phyloP scores from a whole-genome alignment of 2,329 filamentous ascomycete genomes.

The Fusarium ambrosium region DNA sequence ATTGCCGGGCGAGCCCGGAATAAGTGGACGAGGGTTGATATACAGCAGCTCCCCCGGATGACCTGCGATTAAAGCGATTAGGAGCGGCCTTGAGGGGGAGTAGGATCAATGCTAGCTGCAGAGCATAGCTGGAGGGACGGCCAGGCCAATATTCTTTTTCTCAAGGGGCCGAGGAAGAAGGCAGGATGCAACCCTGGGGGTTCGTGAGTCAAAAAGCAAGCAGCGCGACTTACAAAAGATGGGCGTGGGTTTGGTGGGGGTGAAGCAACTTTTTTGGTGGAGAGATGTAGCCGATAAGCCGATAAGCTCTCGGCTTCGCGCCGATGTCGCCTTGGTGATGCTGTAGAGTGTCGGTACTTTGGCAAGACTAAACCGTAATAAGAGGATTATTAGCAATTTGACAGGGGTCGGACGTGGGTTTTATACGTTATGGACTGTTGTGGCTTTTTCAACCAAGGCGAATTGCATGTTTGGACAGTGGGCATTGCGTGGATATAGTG shows the following conservation, averaged over 20 bases:
- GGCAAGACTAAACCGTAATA: not conserved
- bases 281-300: conserved; percentile 41
- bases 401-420: not conserved
- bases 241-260: conserved; percentile 27
- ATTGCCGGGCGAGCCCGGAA: conserved; percentile 16
- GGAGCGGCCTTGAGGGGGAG: conserved; percentile 37
- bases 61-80: conserved; percentile 27
- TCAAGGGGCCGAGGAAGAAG: not conserved
- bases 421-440: not conserved
- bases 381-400: not conserved
- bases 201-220: conserved; percentile 37
- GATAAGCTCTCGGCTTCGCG: conserved; percentile 42
- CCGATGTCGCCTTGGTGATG: conserved; percentile 41
- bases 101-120: conserved; percentile 37
- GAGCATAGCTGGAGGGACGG: conserved; percentile 33
- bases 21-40: conserved; percentile 20
- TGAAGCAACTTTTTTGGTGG: conserved; percentile 22
- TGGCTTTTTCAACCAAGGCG: not conserved
- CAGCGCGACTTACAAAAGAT: conserved; percentile 31
- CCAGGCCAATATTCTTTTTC: conserved; percentile 7
- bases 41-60: conserved; percentile 36
- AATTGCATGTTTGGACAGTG: not conserved
- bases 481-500: not conserved
- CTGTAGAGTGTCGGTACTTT: conserved; percentile 18
- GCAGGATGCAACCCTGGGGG: conserved; percentile 2